phyloP scores from a whole-genome alignment of 345 rosid genomes.

The Arabidopsis suecica region DNA sequence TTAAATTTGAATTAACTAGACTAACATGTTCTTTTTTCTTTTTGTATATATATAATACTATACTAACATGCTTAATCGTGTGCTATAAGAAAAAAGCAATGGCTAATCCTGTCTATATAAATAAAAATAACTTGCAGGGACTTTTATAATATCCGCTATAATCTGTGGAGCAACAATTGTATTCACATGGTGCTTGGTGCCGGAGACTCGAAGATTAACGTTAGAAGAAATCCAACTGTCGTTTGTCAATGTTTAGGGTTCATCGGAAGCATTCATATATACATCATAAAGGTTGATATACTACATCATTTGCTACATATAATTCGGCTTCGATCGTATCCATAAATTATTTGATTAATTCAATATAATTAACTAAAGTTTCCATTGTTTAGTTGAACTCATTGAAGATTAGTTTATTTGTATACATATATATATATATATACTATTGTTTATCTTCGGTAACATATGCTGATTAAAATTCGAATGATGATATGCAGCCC shows the following conservation, averaged over 20 bases:
- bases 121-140: slow-evolving; percentile 40
- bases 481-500: too few relatives aligned
- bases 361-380: neutral
- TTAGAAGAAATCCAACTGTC: slow-evolving; percentile 62
- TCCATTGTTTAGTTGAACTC: neutral
- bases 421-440: neutral
- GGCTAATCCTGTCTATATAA: slow-evolving; percentile 29
- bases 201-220: slow-evolving; percentile 57
- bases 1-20: too few relatives aligned
- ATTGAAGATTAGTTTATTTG: neutral
- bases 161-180: slow-evolving; percentile 43
- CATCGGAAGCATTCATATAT: neutral
- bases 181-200: slow-evolving; percentile 54
- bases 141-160: slow-evolving; percentile 46
- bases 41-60: too few relatives aligned
- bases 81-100: too few relatives aligned
- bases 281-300: neutral
- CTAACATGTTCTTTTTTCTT: too few relatives aligned
- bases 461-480: neutral
- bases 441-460: neutral
- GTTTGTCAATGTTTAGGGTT: slow-evolving; percentile 18
- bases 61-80: too few relatives aligned
- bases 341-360: neutral
- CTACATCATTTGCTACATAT: neutral
- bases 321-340: neutral